Evolutionary conservation across 176 grass and related monocot genomes (phyloP), one percentile per base, ranked within the genome.

Genomic region (Triticum dicoccoides): DNA sequence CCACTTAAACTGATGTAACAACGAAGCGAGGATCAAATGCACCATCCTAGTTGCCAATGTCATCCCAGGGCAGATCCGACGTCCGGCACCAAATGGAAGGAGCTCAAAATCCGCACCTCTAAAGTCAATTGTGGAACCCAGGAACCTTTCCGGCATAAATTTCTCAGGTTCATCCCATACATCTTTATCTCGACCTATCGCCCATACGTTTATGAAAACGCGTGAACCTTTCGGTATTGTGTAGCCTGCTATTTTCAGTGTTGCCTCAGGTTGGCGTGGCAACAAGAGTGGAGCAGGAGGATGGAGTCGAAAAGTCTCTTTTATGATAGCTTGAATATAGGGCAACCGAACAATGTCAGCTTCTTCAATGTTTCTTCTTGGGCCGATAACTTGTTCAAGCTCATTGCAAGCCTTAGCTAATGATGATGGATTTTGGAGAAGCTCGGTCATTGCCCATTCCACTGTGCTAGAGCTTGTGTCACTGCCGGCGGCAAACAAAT

Each of bases 251-350:
- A 92, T 21, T 21, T 76, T n/a, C 9, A 78, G 24, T 3, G 24
- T 11, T 1, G 24, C 13, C 9, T 87, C 38, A 9, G 86, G 83
- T 2, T 65, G 85, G 4, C 54, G 79, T 27, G 88, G 90, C 21
- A 89, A 23, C 61, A 91, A 30, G 0, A 94, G 32, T 0, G 92
- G 92, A 17, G 2, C 86, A 0, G 83, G 80, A 3, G 92, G 83
- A 51, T 94, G 92, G 2, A 94, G 35, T 3, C 92, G 70, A 4
- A 94, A 52, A 25, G 84, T 91, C 59, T 94, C 87, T 52, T 91
- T 94, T 2, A 94, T 5, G 3, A 89, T 33, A 0, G 92, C 84
- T 62, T 89, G 92, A 14, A 94, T 87, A 45, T 89, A 94, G 0
- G 89, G 80, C 30, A 94, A 38, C 11, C 11, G 61, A 3, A 5